Evolutionary conservation across 2,329 filamentous ascomycete genomes (phyloP), one percentile per base, ranked within the genome.

Genomic region (Pezicula neosporulosa): DNA sequence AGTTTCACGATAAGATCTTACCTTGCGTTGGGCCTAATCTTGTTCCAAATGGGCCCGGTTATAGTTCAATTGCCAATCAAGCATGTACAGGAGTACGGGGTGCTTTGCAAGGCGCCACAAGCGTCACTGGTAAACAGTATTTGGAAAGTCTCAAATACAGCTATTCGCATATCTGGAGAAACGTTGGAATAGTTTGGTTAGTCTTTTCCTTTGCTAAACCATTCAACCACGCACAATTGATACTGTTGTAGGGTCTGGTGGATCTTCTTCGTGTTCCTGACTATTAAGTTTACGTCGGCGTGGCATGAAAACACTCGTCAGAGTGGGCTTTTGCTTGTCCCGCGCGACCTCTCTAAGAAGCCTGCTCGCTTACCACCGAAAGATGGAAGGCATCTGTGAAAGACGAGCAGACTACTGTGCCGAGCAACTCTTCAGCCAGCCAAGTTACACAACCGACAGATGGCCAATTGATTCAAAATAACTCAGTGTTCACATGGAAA

Each of bases 401-500:
- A 58, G 43, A 56, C 59, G 19, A 58, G n/a, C 28, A 46, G 1
- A 33, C 19, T 3, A 18, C 3, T 16, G 15, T 16, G 10, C 37
- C 30, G 7, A 48, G 50, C 36, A 33, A 19, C 42, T 43, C 48
- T 15, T 39, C 51, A 13, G 19, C 28, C 4, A 18, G 16, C n/a
- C 19, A 37, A 7, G 18, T 16, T 10, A 10, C 9, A 9, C 15
- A 28, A 1, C 28, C 43, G 10, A 43, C 65, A 15, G 66, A 71
- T 38, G 64, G 61, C 3, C 61, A 71, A 18, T 72, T 86, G 1
- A 68, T 83, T 21, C 76, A 77, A 19, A 86, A 87, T 65, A 84
- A 77, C 0, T 83, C 80, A 0, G 72, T 86, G 0, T 87, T 90
- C 59, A 90, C 87, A 1, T 91, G 87, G 85, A 86, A 86, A 63